Evolutionary conservation across 441 rosid species (phyloP), one percentile per base, ranked within the genome.

Genomic region (Adansonia rubrostipa): DNA sequence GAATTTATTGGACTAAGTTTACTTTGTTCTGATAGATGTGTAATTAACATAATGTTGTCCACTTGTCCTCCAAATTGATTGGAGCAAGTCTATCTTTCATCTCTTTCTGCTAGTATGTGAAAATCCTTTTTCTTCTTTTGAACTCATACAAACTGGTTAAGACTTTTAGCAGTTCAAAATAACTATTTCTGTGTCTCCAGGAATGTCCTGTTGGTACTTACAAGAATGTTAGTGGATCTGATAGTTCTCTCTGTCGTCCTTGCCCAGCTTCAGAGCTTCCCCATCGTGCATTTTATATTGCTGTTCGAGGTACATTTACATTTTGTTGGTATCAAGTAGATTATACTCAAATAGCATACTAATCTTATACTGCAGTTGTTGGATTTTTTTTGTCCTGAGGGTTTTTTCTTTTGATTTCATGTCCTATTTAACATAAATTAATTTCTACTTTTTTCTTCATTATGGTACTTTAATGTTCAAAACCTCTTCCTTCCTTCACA

Each of bases 141-240:
- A 67, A 20, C 74, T 17, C 24, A 72, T 3, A 4, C 42, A 50
- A 50, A 77, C 20, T 28, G 33, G 17, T 57, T 72, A 60, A 7
- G 47, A 9, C 19, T 76, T 56, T 53, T 19, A 36, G 47, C 63
- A 9, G n/a, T 42, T 53, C 2, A 11, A 68, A 68, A 68, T 58
- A 78, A 40, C 76, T 75, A 15, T 36, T 71, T 54, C 45, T 72
- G 50, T 77, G 83, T 81, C 84, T 87, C 78, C 89, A 95, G 99
- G 99, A 97, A 89, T 97, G 99, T 81, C 99, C 98, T 74, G 80
- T 81, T 83, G 99, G 99, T 68, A 92, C 99, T 56, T 95, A 84
- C 73, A 96, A 97, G 89, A 92, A 93, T 79, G 92, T 89, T 51
- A 88, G 86, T 71, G 99, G 99, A 80, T 95, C 98, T 70, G 96